Evolutionary conservation across 2,329 filamentous ascomycete genomes (phyloP).

Genomic region (Dactylonectria estremocensis): DNA sequence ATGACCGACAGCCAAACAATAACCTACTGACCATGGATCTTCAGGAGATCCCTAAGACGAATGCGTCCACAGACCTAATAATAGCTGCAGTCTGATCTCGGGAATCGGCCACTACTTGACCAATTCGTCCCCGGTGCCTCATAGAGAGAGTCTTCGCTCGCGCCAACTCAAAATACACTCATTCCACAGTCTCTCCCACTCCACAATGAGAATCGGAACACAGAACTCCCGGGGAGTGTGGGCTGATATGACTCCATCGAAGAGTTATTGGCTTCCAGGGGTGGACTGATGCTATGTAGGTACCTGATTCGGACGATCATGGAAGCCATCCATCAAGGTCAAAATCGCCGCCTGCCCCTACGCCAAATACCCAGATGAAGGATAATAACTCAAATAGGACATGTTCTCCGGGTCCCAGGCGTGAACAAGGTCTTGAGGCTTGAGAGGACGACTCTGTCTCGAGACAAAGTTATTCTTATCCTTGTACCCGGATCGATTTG

Average conservation of each 20-base stretch:
- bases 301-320: neutral
- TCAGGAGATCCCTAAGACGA: slow-evolving; percentile 1
- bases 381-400: neutral
- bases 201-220: neutral
- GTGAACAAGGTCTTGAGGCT: too few relatives aligned
- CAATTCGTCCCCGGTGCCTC: neutral
- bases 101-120: neutral
- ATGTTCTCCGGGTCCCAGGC: neutral
- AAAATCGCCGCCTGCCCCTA: neutral
- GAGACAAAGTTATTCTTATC: too few relatives aligned
- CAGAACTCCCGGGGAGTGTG: neutral
- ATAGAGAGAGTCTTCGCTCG: neutral
- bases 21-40: neutral
- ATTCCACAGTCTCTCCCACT: neutral
- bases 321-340: neutral
- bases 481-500: too few relatives aligned
- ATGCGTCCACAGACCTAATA: neutral
- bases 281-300: neutral
- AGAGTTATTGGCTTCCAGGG: neutral
- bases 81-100: too few relatives aligned
- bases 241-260: neutral
- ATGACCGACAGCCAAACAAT: neutral
- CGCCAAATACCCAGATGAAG: neutral
- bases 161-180: slow-evolving; percentile 5
- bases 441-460: too few relatives aligned